Evolutionary conservation across 73 alveolate species (phyloP), one percentile per base, ranked within the genome.

Genomic region (Stentor roeselii): DNA sequence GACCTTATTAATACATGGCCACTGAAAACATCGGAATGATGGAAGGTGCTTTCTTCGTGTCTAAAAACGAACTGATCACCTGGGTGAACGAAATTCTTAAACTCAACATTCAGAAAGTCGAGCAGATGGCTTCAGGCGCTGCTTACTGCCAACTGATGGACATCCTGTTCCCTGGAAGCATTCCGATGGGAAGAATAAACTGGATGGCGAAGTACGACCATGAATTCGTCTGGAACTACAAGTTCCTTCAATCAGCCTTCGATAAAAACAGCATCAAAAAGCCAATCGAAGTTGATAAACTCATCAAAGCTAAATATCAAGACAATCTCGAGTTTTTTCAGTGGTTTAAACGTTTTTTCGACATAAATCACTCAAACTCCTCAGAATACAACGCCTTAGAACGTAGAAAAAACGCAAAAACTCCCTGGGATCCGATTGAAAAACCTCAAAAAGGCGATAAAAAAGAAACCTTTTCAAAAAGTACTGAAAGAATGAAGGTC

Each of bases 11-110:
- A n/a, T n/a, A n/a, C n/a, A 50, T 50, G 67, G 67, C 67, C 6
- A 50, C 6, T 21, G 67, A 50, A 50, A 76, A 78, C 21, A 82
- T 92, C 59, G 97, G 97, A 0, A 92, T 92, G 94, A 92, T 92
- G 95, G 99, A 95, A 38, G 96, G 96, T 58, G 99, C 99, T 1
- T 95, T 92, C 94, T 95, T 95, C 78, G 97, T 93, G 3, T 84
- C 95, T 37, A 90, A 93, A 83, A 88, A 96, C 6, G 99, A 94
- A 86, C 91, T 93, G 58, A 86, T 95, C 32, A 39, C 86, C 38
- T 95, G 98, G 98, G 91, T 93, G 3, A 93, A 88, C 37, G 93
- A 78, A 0, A 83, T 91, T 42, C 88, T 95, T 58, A 87, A 86
- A 67, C 75, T 95, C 59, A 92, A 91, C 74, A 77, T 95, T 21